Conservation (phyloP, 768 basidiomycete species). For the Russula vinacea region DNA sequence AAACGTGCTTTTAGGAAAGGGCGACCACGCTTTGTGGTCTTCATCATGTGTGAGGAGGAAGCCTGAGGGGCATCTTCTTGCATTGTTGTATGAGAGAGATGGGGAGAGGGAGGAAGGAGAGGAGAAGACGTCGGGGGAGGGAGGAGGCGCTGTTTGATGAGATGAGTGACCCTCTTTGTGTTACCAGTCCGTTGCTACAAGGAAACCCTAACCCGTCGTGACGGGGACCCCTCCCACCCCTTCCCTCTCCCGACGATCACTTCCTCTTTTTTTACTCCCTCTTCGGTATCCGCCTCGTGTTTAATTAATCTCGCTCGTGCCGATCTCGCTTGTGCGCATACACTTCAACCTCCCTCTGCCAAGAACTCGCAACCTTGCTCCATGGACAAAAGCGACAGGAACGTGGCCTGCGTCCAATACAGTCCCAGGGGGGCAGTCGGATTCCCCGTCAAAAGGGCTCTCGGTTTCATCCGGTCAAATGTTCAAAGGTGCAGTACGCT, state of each 20-base stretch:
- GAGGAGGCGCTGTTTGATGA: slow-evolving; percentile 14
- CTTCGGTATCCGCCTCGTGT: slow-evolving; percentile 16
- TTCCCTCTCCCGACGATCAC: too few relatives aligned
- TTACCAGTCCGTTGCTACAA: not conserved
- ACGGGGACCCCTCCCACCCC: not conserved
- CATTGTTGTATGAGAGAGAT: slow-evolving; percentile 33
- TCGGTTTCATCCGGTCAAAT: not conserved
- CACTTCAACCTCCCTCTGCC: not conserved
- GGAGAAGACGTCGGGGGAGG: slow-evolving; percentile 34
- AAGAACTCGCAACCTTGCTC: not conserved
- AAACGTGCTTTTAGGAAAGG: slow-evolving; percentile 81
- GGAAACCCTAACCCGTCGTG: not conserved
- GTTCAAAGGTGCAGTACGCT: not conserved
- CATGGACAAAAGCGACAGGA: not conserved
- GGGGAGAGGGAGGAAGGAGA: slow-evolving; percentile 37
- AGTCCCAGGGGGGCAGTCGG: not conserved
- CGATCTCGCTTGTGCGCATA: slow-evolving; percentile 16
- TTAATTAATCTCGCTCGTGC: slow-evolving; percentile 20
- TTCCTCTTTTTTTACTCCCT: too few relatives aligned
- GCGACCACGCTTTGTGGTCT: slow-evolving; percentile 93
- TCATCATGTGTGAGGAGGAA: slow-evolving; percentile 93
- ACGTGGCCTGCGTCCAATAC: not conserved
- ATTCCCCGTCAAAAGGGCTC: not conserved
- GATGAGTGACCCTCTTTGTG: not conserved
- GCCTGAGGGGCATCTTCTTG: slow-evolving; percentile 47